Evolutionary conservation across 257 asterid species (phyloP).

Genomic region (Coffea eugenioides): DNA sequence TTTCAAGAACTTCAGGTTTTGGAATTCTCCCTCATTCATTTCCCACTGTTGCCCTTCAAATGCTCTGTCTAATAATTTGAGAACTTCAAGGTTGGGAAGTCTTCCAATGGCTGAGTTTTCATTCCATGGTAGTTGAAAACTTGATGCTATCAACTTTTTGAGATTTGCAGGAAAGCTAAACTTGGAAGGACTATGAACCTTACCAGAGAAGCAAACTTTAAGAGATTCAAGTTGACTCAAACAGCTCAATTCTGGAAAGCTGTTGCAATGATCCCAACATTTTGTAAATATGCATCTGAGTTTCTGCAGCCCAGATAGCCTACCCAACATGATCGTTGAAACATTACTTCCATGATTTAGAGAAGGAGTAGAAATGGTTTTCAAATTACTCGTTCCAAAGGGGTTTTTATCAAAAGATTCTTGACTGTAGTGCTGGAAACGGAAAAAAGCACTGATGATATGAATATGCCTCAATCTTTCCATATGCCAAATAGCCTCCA

Average conservation of each 20-base stretch:
- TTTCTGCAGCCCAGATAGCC: no score
- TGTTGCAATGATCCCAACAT: not conserved
- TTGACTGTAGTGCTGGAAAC: not conserved
- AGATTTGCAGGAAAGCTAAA: slow-evolving; percentile 18
- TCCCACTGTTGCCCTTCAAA: not conserved
- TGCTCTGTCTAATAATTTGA: not conserved
- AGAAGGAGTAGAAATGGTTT: not conserved
- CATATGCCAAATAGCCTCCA: not conserved
- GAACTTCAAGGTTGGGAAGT: slow-evolving; percentile 11
- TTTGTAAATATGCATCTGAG: not conserved
- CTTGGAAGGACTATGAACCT: no score
- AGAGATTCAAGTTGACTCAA: slow-evolving; percentile 9
- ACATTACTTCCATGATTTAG: no score
- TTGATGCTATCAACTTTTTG: slow-evolving; percentile 1
- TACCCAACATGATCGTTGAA: no score
- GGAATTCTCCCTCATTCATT: slow-evolving; percentile 11
- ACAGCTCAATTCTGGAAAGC: not conserved
- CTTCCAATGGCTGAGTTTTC: not conserved
- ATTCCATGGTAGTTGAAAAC: not conserved
- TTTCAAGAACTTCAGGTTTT: slow-evolving; percentile 14
- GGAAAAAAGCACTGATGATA: not conserved
- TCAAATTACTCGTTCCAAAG: not conserved
- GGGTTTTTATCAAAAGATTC: not conserved
- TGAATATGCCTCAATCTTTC: not conserved
- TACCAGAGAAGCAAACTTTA: not conserved